phyloP scores from a whole-genome alignment of 345 rosid species.

The Leavenworthia alabamica region DNA sequence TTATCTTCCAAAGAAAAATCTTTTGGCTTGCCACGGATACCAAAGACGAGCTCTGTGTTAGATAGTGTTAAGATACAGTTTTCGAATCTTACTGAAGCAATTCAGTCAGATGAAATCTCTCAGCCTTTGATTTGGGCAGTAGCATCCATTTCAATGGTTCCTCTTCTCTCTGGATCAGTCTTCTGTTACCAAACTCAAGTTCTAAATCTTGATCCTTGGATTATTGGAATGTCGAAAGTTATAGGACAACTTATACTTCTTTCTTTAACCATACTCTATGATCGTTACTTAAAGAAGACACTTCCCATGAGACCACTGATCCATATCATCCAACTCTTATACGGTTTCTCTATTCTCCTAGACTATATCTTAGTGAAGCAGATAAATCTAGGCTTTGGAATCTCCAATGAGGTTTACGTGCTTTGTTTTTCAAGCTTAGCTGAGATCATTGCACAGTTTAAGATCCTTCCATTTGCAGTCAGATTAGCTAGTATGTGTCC shows the following conservation, averaged over 20 bases:
- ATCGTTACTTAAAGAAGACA: constrained; percentile 62
- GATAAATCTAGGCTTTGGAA: constrained; percentile 56
- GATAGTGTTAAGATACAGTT: constrained; percentile 43
- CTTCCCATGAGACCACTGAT: constrained; percentile 63
- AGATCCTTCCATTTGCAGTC: constrained; percentile 70
- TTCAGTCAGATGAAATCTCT: constrained; percentile 49
- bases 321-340: constrained; percentile 45
- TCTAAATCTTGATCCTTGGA: constrained; percentile 54
- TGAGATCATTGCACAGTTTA: constrained; percentile 70
- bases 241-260: constrained; percentile 71
- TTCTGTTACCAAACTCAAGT: constrained; percentile 87
- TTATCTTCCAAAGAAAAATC: constrained; percentile 43
- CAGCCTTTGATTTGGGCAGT: constrained; percentile 64
- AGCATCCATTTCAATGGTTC: constrained; percentile 59
- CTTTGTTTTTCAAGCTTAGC: constrained; percentile 75
- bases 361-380: constrained; percentile 64
- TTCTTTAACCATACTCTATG: constrained; percentile 48
- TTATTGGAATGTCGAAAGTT: constrained; percentile 79
- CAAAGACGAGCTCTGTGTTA: constrained; percentile 34
- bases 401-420: constrained; percentile 57
- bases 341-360: constrained; percentile 63
- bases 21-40: constrained; percentile 44
- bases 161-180: constrained; percentile 67
- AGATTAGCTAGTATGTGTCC: constrained; percentile 67
- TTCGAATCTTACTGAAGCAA: constrained; percentile 44